Conservation (phyloP, 2,329 filamentous ascomycete genomes). For the Penicillium glabrum region DNA sequence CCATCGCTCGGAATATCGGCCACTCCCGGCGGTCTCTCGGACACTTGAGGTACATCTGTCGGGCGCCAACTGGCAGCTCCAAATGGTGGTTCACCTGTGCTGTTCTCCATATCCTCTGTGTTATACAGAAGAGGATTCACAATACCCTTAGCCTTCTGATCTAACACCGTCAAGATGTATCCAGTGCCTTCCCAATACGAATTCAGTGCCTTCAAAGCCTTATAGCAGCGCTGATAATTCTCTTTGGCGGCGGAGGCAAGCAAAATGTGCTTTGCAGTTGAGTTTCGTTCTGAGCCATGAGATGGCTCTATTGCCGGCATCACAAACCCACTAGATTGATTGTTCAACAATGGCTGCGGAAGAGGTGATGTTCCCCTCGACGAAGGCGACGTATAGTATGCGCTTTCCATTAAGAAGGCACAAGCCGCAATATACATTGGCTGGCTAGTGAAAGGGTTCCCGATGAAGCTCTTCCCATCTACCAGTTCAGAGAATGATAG, state of each 20-base stretch:
- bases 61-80: constrained; percentile 52
- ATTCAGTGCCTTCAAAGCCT: constrained; percentile 76
- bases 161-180: constrained; percentile 81
- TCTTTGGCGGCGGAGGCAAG: constrained; percentile 79
- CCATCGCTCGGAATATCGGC: constrained; percentile 30
- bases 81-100: constrained; percentile 56
- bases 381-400: constrained; percentile 65
- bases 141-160: constrained; percentile 84
- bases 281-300: constrained; percentile 28
- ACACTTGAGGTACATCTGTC: constrained; percentile 30
- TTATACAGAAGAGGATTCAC: constrained; percentile 70
- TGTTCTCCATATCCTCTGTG: constrained; percentile 74
- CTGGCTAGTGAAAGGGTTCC: constrained; percentile 86
- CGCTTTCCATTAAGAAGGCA: constrained; percentile 82
- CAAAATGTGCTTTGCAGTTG: constrained; percentile 66
- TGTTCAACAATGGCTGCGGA: constrained; percentile 28
- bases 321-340: constrained; percentile 37
- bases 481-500: constrained; percentile 82
- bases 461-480: constrained; percentile 80
- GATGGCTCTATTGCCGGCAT: constrained; percentile 33
- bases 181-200: constrained; percentile 83
- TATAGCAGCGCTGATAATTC: constrained; percentile 85
- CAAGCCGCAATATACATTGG: constrained; percentile 91
- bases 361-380: constrained; percentile 58
- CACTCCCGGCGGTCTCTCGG: constrained; percentile 18